Evolutionary conservation across 192 early-diverging fungal genomes (phyloP).

Genomic region (Backusella macrospora): DNA sequence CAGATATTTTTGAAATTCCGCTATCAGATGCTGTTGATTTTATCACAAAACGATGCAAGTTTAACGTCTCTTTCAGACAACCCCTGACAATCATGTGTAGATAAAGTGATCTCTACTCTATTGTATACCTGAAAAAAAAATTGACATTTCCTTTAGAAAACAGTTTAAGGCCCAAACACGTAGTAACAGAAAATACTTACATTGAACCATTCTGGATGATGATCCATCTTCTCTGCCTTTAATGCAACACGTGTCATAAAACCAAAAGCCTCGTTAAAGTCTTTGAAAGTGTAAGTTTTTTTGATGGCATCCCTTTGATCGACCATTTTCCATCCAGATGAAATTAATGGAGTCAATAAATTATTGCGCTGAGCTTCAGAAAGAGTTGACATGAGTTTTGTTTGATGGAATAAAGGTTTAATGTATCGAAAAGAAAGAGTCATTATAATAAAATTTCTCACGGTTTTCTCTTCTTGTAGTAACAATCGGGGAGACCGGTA

Average conservation of each 20-base stretch:
- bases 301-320: slow-evolving; percentile 69
- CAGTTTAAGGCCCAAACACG: not conserved
- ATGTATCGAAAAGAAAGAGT: slow-evolving; percentile 16
- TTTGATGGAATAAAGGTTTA: slow-evolving; percentile 9
- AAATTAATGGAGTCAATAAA: slow-evolving; percentile 40
- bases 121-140: slow-evolving; percentile 81
- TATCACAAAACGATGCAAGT: slow-evolving; percentile 73
- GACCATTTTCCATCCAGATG: slow-evolving; percentile 63
- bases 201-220: slow-evolving; percentile 97
- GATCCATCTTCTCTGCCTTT: slow-evolving; percentile 88
- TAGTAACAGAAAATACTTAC: slow-evolving; percentile 41
- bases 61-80: slow-evolving; percentile 75
- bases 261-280: slow-evolving; percentile 88
- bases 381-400: slow-evolving; percentile 41
- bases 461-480: not conserved
- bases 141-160: not conserved
- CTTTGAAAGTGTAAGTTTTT: slow-evolving; percentile 77
- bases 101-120: slow-evolving; percentile 82
- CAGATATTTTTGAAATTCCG: not conserved
- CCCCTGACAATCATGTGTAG: slow-evolving; percentile 91
- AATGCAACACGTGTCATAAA: slow-evolving; percentile 95
- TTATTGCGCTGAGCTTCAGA: slow-evolving; percentile 43
- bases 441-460: slow-evolving; percentile 8
- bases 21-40: slow-evolving; percentile 23
- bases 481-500: not conserved